Evolutionary conservation across 148 eudicot genomes (phyloP).

Genomic region (Vaccinium darrowii): DNA sequence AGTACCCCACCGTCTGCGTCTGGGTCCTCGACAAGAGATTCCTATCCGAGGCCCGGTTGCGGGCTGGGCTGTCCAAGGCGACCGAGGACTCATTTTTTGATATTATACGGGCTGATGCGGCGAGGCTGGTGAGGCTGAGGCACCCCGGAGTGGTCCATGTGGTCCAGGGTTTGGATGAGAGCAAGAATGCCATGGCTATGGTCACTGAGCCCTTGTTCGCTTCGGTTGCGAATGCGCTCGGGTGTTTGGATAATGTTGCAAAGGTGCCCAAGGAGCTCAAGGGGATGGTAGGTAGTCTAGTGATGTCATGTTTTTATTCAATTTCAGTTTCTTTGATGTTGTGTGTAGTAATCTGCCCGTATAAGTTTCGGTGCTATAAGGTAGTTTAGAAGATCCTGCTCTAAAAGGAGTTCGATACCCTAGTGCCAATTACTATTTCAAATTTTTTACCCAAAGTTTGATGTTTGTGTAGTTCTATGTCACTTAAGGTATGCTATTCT

Average conservation of each 20-base stretch:
- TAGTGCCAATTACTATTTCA: no score
- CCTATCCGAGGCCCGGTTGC: conserved; percentile 56
- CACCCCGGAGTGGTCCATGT: conserved; percentile 97
- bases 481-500: no score
- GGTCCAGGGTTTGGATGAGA: conserved; percentile 93
- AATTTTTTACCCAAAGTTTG: no score
- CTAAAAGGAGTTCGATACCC: no score
- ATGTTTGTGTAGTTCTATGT: no score
- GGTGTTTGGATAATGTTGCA: conserved; percentile 59
- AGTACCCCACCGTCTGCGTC: conserved; percentile 84
- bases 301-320: neutral
- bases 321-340: neutral
- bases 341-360: no score
- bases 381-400: no score
- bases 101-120: conserved; percentile 69
- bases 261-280: conserved; percentile 76
- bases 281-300: conserved; percentile 43
- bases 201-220: conserved; percentile 95
- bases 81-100: conserved; percentile 81
- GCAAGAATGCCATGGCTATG: conserved; percentile 92
- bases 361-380: no score
- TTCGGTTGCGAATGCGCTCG: conserved; percentile 77
- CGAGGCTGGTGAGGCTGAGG: conserved; percentile 72
- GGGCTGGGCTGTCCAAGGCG: conserved; percentile 68
- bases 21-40: conserved; percentile 80